A percentile compares a stretch with the other conserved stretches of the same genome.
phyloP scores from a whole-genome alignment of 306 rosid genomes.

The Astragalus membranaceus region DNA sequence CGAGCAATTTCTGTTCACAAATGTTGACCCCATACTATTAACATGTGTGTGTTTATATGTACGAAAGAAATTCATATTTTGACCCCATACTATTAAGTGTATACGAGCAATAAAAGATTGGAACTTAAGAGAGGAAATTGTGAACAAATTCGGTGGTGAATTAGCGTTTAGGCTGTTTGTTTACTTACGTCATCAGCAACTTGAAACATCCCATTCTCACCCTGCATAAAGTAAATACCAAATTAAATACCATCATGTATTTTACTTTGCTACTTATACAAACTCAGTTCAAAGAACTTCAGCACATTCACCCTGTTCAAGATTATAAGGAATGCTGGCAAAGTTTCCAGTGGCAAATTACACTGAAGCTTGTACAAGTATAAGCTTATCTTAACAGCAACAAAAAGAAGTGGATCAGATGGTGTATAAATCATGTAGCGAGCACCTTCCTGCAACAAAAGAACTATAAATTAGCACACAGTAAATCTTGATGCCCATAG shows the following conservation, averaged over 20 bases:
- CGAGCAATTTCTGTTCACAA: constrained; percentile 70
- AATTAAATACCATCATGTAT: background rate
- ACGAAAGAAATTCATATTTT: background rate
- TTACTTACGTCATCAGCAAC: constrained; percentile 86
- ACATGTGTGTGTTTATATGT: background rate
- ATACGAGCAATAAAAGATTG: background rate
- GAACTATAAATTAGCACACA: constrained; percentile 8
- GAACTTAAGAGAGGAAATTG: background rate
- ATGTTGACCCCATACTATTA: background rate
- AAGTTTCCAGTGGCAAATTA: background rate
- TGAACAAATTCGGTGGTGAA: background rate
- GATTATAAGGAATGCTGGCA: constrained; percentile 1
- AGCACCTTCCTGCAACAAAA: constrained; percentile 55
- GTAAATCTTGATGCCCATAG: constrained; percentile 1
- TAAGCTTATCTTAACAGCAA: constrained; percentile 37
- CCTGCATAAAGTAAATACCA: constrained; percentile 47
- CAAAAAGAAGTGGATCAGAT: constrained; percentile 63
- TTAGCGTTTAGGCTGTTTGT: background rate
- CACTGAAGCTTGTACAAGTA: constrained; percentile 3
- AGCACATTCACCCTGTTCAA: background rate
- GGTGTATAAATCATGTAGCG: constrained; percentile 85
- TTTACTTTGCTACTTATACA: background rate
- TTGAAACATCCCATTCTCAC: constrained; percentile 50
- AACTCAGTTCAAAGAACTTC: background rate
- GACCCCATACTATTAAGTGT: background rate